These are phyloP conservation scores for Didymella lethalis DNA, from an alignment of 2,329 filamentous ascomycete genomes.

Conservation along the genomic window DNA sequence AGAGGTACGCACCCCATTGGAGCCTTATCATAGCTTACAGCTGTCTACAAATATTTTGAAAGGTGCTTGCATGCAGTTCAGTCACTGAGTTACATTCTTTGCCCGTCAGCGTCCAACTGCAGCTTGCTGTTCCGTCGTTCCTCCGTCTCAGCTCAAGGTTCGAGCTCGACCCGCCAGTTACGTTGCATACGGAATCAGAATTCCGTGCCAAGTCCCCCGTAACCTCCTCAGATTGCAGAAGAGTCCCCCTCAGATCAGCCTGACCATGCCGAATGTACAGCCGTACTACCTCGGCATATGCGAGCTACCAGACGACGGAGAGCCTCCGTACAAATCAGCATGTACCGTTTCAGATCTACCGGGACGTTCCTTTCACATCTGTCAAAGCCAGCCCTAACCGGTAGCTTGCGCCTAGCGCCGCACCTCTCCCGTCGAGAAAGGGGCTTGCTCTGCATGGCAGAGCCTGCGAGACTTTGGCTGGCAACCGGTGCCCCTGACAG, in stretches of 20 bases:
- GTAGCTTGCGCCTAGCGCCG: constrained; percentile 8
- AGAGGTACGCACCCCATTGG: neutral
- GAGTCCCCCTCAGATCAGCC: constrained; percentile 6
- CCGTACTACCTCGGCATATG: neutral
- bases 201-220: constrained; percentile 14
- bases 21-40: neutral
- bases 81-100: too few species aligned
- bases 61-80: neutral
- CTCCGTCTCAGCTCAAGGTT: neutral
- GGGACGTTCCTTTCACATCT: constrained; percentile 18
- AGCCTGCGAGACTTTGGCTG: neutral
- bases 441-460: constrained; percentile 18
- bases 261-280: neutral
- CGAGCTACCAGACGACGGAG: constrained; percentile 2
- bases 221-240: constrained; percentile 13
- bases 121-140: neutral
- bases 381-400: constrained; percentile 22
- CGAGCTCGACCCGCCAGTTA: neutral
- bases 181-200: constrained; percentile 13
- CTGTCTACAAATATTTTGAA: neutral
- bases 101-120: neutral
- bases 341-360: constrained; percentile 15
- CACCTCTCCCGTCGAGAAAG: constrained; percentile 11
- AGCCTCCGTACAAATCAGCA: constrained; percentile 6
- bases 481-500: constrained; percentile 9